phyloP scores from a whole-genome alignment of 805 yeast genomes.

The Scheffersomyces lignosus region DNA sequence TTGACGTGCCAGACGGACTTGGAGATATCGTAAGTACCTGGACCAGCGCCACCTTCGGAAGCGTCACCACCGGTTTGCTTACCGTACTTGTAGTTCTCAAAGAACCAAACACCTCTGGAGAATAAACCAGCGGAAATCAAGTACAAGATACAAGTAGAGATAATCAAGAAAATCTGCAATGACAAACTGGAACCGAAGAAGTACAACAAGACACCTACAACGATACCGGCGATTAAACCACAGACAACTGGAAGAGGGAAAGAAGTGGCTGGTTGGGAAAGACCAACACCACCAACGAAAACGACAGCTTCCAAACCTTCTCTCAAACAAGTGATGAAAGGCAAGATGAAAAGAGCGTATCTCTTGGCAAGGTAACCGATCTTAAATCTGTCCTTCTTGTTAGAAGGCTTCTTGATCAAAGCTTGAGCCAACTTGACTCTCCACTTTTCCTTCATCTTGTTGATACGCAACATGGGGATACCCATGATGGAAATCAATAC shows the following conservation, averaged over 20 bases:
- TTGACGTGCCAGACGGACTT: slow-evolving; percentile 92
- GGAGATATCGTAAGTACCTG: slow-evolving; percentile 86
- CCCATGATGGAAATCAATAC: slow-evolving; percentile 92
- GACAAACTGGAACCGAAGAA: slow-evolving; percentile 80
- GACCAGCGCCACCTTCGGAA: slow-evolving; percentile 88
- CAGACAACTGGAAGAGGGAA: slow-evolving; percentile 92
- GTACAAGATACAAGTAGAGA: slow-evolving; percentile 86
- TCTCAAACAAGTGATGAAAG: slow-evolving; percentile 25
- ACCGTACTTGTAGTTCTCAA: slow-evolving; percentile 68
- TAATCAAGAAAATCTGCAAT: slow-evolving; percentile 82
- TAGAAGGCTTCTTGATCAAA: slow-evolving; percentile 57
- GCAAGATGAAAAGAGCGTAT: slow-evolving; percentile 25
- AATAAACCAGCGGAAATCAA: slow-evolving; percentile 90
- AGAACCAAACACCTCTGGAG: slow-evolving; percentile 91
- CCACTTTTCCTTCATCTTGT: slow-evolving; percentile 97
- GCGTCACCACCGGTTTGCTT: slow-evolving; percentile 89
- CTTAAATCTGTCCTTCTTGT: slow-evolving; percentile 46
- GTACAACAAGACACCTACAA: slow-evolving; percentile 71
- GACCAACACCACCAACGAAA: slow-evolving; percentile 47
- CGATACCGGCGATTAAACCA: slow-evolving; percentile 79
- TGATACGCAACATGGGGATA: slow-evolving; percentile 91
- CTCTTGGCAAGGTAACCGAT: slow-evolving; percentile 33
- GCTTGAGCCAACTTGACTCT: slow-evolving; percentile 90
- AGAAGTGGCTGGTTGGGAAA: slow-evolving; percentile 52
- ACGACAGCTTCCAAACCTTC: slow-evolving; percentile 41